Conservation (phyloP, 257 asterid species). For the Nemophila menziesii region DNA sequence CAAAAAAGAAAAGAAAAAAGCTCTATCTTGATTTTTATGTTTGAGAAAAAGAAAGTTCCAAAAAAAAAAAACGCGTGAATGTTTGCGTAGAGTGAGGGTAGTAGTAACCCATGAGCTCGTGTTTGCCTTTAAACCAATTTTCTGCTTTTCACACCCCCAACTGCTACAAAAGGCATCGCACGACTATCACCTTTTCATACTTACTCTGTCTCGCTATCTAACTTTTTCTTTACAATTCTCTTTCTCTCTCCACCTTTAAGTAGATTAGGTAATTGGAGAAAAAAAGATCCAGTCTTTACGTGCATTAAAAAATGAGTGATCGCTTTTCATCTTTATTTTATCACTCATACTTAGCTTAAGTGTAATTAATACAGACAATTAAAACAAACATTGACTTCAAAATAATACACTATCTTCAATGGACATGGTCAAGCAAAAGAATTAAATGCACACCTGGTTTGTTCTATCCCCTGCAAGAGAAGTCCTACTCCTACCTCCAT, state of each 20-base stretch:
- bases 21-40: too few species aligned
- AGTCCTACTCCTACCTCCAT: too few species aligned
- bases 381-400: not conserved
- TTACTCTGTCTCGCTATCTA: not conserved
- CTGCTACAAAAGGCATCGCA: slow-evolving; percentile 28
- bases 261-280: not conserved
- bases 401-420: not conserved
- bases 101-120: slow-evolving; percentile 11
- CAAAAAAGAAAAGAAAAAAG: too few species aligned
- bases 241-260: not conserved
- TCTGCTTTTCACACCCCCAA: slow-evolving; percentile 51
- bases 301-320: not conserved
- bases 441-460: not conserved
- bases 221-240: not conserved
- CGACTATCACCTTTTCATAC: slow-evolving; percentile 30
- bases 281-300: not conserved
- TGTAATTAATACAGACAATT: not conserved
- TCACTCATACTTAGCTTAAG: not conserved
- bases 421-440: not conserved
- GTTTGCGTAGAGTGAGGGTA: slow-evolving; percentile 15
- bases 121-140: slow-evolving; percentile 38
- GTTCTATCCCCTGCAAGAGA: too few species aligned
- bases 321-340: not conserved
- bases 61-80: not conserved
- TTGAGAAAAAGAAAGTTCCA: too few species aligned